phyloP scores from a whole-genome alignment of 192 early-diverging fungal species.

The Paraglomus brasilianum region DNA sequence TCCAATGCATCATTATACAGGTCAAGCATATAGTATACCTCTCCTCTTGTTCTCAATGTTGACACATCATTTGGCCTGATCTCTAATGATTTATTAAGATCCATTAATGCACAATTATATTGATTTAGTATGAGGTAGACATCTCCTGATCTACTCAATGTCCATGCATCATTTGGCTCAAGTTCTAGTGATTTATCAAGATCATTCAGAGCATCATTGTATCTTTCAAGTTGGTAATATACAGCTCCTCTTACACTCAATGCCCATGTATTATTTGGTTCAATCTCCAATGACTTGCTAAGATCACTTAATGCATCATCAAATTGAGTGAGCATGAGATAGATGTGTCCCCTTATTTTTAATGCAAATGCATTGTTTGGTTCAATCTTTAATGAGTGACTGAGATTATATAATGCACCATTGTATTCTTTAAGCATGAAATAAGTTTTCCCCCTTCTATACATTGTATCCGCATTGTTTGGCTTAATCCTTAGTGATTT shows the following conservation, averaged over 20 bases:
- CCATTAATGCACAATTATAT: not conserved
- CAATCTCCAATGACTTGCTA: not conserved
- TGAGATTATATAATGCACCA: not conserved
- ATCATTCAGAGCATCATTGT: not conserved
- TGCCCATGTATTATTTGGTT: not conserved
- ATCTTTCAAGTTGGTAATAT: not conserved
- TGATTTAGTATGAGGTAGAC: constrained; percentile 3
- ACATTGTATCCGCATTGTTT: not conserved
- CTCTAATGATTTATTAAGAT: not conserved
- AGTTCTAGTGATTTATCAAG: not conserved
- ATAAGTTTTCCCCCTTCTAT: not conserved
- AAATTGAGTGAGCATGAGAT: not conserved
- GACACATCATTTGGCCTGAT: constrained; percentile 2
- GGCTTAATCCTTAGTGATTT: not conserved
- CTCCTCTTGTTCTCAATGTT: not conserved
- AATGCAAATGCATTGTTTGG: not conserved
- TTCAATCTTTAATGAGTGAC: not conserved
- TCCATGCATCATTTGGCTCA: not conserved
- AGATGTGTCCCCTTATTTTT: not conserved
- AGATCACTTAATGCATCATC: not conserved
- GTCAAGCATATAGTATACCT: not conserved
- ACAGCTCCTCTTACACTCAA: not conserved
- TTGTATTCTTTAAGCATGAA: not conserved
- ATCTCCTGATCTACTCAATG: not conserved
- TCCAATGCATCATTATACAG: not conserved